Base-by-base conservation (phyloP, 805 yeast species). In the Metschnikowia reukaufii region DNA sequence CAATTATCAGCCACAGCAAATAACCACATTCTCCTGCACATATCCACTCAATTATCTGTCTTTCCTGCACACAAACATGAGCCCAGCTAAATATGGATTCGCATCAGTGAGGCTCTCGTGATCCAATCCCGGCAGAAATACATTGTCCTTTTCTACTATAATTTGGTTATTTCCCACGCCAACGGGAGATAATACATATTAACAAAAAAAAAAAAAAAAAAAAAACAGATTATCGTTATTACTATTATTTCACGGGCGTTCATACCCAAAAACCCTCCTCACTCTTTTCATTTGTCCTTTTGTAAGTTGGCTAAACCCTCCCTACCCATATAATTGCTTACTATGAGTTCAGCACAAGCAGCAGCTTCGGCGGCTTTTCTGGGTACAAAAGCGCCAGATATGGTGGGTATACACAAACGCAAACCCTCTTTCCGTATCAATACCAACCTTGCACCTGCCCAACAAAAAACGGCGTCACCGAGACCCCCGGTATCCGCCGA, bases 311-410 rank as follows among this genome's bases (percentile, higher is more conserved):
- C 29, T 12, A n/a, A 10, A 13, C 4, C 4, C 21, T 19, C 12
- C n/a, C 5, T 23, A 16, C 8, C 6, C 27, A 8, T 27, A 10
- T 3, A 12, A 18, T 12, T 35, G n/a, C 20, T 4, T 18, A 35
- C 15, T 25, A 54, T 51, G 56, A 48, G 58, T 45, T 58, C 70
- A 25, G 72, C 71, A 33, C 70, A 67, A 39, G 74, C 76, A 6
- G 77, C 77, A 12, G 77, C 77, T 2, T 50, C 68, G 54, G 76
- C 76, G 4, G 77, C 77, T 5, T 72, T 72, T 53, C 68, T 64
- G 47, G 67, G 58, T 39, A 36, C 36, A 40, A 50, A 20, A 16
- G 33, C 44, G 21, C 36, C 43, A 13, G 36, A 33, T 15, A 31
- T 38, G 13, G 16, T 13, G 32, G 17, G 42, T n/a, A n/a, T n/a